Evolutionary conservation across 108 stramenopile genomes (phyloP), one percentile per base, ranked within the genome.

Genomic region (Schizochytrium sp.): DNA sequence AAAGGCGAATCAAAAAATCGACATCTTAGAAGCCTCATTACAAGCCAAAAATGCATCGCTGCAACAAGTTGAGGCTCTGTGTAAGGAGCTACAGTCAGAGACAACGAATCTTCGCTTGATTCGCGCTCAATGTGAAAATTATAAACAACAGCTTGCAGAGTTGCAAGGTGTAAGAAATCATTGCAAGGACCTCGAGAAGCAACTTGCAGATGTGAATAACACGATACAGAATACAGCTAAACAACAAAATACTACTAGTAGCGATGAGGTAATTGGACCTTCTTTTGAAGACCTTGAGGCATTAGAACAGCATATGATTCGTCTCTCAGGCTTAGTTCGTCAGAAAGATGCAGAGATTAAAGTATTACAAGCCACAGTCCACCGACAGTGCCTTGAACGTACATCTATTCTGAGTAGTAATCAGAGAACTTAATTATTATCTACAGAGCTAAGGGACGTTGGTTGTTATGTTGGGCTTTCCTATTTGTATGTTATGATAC

Each of bases 341-440:
- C 28, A 83, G 53, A 83, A 83, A 42, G 76, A 83, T 40, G 53
- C 50, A 47, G 76, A 83, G 76, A 83, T 83, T 53, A 83, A 83
- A 28, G 76, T 83, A n/a, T 3, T 83, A 53, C 76, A 83, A 42
- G 76, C 76, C n/a, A 83, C 76, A n/a, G 76, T 83, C 1, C 76
- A 83, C 47, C 47, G 76, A 53, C 76, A 83, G 76, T 83, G 76
- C 40, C 45, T 55, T 47, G 76, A 83, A 28, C 47, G 76, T 10
- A 83, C 64, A 44, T 44, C 42, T 44, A 44, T 69, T 38, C 64
- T 69, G 64, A 44, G 64, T 44, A 69, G 64, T 8, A 69, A 44
- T 7, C 12, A 44, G 42, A 69, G 64, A 38, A 38, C 12, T 69
- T 28, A 28, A 28, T 28, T 28, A 28, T 28, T 28, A 28, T 28